Base-by-base conservation (phyloP, 1,284 basidiomycete genomes). In the Cutaneotrichosporon cutaneum region DNA sequence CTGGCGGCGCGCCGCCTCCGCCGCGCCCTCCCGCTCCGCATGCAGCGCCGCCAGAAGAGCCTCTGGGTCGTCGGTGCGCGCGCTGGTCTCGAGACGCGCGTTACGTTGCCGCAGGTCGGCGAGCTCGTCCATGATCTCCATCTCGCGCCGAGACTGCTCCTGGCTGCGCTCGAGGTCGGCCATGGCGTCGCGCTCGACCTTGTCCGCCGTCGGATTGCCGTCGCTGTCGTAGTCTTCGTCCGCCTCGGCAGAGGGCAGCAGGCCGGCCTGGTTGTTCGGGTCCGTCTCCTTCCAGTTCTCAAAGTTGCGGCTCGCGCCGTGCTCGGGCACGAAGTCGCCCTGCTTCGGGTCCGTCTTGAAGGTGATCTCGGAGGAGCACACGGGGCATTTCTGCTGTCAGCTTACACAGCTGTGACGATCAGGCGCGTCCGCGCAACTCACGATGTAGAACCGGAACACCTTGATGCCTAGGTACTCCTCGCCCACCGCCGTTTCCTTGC, bases 291-390 rank as follows among this genome's bases (percentile, higher is more conserved):
- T 61, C 75, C 79, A 75, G 60, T 78, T 78, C 79, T 97, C 94
- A 74, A 95, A 96, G 75, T 96, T 97, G 21, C 94, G 86, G 9
- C 88, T 91, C 27, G 94, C 94, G 35, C 94, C 94, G 74, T 95
- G 93, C 77, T 97, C 94, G 44, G 90, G 90, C 14, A 84, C 68
- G 72, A 96, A 97, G 78, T 97, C 94, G 1, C 93, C 95, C 73
- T 96, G 97, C 84, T 95, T 95, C 10, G 95, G 96, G 77, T 99
- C 96, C 0, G 95, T 99, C 80, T 98, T 98, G 87, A 99, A 99
- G 0, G 96, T 99, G 69, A 99, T 98, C 77, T 99, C 96, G 9
- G 94, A 90, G 2, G 93, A 96, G 77, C 94, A 97, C 51, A 92
- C 82, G 7, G 92, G 94, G 73, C 94, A 83, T 76, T 83, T 83